Evolutionary conservation across 2,329 filamentous ascomycete genomes (phyloP).

Genomic region (Arthrobotrys sinensis): DNA sequence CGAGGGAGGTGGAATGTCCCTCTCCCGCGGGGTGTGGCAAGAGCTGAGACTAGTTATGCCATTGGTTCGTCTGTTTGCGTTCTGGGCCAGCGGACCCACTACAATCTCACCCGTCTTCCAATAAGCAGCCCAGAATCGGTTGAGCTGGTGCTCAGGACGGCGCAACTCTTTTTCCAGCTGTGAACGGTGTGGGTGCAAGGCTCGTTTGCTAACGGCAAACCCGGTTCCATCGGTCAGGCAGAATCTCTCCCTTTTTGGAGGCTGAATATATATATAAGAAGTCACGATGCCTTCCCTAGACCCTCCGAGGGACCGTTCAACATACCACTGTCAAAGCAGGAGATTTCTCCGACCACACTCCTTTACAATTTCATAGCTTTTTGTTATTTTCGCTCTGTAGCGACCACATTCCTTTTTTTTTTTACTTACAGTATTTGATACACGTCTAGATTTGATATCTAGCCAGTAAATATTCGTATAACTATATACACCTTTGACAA

Average conservation of each 20-base stretch:
- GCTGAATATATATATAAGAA: constrained; percentile 42
- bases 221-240: constrained; percentile 28
- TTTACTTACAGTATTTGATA: constrained; percentile 35
- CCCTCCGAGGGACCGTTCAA: not conserved
- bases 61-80: constrained; percentile 45
- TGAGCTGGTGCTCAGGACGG: constrained; percentile 45
- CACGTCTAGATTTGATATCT: constrained; percentile 33
- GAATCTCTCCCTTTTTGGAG: constrained; percentile 27
- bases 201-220: constrained; percentile 41
- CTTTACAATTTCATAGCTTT: constrained; percentile 34
- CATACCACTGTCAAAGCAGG: constrained; percentile 30
- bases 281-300: constrained; percentile 38
- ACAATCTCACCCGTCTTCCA: constrained; percentile 57
- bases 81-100: constrained; percentile 41
- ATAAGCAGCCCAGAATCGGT: constrained; percentile 35
- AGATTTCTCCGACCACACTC: constrained; percentile 54
- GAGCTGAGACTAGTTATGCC: constrained; percentile 9
- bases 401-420: constrained; percentile 57
- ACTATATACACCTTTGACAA: not conserved
- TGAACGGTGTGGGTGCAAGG: constrained; percentile 41
- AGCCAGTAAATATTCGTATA: constrained; percentile 1
- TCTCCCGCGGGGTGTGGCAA: constrained; percentile 48
- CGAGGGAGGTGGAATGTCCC: constrained; percentile 42
- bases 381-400: constrained; percentile 46
- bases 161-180: constrained; percentile 50